phyloP scores from a whole-genome alignment of 257 asterid species.

The Forsythia viridissima region DNA sequence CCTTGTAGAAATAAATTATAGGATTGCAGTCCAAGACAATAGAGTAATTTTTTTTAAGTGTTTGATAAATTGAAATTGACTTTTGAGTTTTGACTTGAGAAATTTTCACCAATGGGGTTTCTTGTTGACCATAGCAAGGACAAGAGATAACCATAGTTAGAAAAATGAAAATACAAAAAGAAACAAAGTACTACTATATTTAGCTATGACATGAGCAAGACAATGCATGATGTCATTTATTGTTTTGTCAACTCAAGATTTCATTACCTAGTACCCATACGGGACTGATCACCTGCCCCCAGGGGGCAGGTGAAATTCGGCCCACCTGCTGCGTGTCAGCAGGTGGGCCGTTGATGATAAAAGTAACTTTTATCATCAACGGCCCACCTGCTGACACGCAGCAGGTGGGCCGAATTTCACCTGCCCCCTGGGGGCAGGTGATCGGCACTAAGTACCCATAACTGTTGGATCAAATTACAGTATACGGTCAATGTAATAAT shows the following conservation, averaged over 20 bases:
- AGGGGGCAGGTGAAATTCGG: no score
- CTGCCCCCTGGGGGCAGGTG: no score
- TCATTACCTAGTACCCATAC: not conserved
- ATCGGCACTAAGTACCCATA: no score
- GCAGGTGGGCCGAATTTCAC: no score
- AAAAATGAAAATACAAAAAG: not conserved
- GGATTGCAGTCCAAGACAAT: no score
- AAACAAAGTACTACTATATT: not conserved
- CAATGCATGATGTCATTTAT: conserved; percentile 24
- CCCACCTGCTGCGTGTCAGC: no score
- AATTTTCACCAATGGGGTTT: not conserved
- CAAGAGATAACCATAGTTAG: not conserved
- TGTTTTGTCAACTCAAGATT: conserved; percentile 26
- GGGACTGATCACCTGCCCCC: no score
- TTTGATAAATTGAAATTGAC: conserved; percentile 10
- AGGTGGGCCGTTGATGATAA: no score
- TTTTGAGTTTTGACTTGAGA: not conserved
- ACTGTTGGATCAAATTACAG: conserved; percentile 4
- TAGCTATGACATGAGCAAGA: conserved; percentile 25
- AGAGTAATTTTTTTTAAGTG: no score
- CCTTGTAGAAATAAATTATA: no score
- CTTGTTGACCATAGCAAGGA: not conserved
- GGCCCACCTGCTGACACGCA: no score
- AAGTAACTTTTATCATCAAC: no score
- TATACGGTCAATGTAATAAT: not conserved